Conservation (phyloP, 2,329 filamentous ascomycete species). For the Falciphora oryzae region DNA sequence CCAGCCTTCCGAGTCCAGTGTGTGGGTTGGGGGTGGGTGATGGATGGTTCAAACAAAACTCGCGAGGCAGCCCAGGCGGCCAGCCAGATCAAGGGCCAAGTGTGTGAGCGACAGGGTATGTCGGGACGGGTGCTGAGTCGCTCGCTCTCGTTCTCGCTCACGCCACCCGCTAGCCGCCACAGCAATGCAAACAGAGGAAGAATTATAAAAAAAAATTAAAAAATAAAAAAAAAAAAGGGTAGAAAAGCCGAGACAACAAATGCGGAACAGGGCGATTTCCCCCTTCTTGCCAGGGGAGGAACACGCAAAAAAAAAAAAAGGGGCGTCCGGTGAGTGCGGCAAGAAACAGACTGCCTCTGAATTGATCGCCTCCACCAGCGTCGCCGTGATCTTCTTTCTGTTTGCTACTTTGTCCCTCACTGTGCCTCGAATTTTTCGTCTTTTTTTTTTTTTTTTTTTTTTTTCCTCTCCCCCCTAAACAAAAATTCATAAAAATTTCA, state of each 20-base stretch:
- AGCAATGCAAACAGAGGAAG: slow-evolving; percentile 1
- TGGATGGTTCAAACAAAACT: neutral
- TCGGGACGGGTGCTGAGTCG: neutral
- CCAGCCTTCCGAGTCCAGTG: neutral
- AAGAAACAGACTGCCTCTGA: neutral
- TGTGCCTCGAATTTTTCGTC: neutral
- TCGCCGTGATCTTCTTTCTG: neutral
- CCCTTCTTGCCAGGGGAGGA: neutral
- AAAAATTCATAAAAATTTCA: neutral
- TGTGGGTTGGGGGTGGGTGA: neutral
- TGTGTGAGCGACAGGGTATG: neutral
- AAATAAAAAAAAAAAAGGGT: slow-evolving; percentile 6
- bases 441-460: neutral
- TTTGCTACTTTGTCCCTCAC: neutral
- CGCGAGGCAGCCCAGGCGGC: neutral
- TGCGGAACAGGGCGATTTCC: neutral
- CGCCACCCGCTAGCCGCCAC: slow-evolving; percentile 9
- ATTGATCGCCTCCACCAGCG: neutral
- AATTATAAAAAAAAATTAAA: neutral
- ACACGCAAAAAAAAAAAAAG: neutral
- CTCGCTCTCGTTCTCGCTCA: slow-evolving; percentile 5
- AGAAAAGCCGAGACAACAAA: neutral
- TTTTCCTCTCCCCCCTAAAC: neutral
- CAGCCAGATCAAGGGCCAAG: slow-evolving; percentile 5
- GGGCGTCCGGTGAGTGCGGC: neutral